These are phyloP conservation scores for Patellifolia procumbens DNA, from an alignment of 179 eudicot genomes.

Conservation along the genomic window DNA sequence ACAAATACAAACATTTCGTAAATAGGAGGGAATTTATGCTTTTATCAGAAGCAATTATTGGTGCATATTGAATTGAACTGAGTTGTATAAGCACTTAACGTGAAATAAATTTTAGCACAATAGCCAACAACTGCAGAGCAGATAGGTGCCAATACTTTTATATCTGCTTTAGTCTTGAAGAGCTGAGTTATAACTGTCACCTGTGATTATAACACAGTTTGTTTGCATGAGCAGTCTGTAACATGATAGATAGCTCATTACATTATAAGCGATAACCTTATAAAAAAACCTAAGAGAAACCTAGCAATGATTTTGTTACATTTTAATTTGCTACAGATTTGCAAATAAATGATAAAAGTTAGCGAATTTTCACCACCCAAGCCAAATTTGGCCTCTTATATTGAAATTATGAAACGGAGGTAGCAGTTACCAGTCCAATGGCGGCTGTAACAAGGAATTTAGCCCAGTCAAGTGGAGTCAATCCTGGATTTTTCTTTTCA, in stretches of 20 bases:
- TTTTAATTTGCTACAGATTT: background rate
- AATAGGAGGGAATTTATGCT: background rate
- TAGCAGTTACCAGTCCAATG: constrained; percentile 76
- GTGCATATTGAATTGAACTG: background rate
- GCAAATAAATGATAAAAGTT: background rate
- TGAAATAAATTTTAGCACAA: constrained; percentile 87
- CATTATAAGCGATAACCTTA: background rate
- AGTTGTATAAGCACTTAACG: constrained; percentile 48
- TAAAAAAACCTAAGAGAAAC: background rate
- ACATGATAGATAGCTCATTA: background rate
- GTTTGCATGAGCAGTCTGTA: constrained; percentile 13
- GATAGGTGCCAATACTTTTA: constrained; percentile 72
- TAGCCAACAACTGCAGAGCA: constrained; percentile 74
- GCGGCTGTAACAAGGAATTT: constrained; percentile 75
- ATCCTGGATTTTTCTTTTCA: constrained; percentile 87
- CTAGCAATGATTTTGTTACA: background rate
- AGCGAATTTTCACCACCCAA: background rate
- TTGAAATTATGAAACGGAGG: constrained; percentile 6
- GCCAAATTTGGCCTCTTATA: background rate
- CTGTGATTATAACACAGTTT: constrained; percentile 36
- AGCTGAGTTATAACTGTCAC: constrained; percentile 70
- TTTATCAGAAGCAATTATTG: background rate
- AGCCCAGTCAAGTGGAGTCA: constrained; percentile 95
- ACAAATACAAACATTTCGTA: background rate
- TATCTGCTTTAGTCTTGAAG: constrained; percentile 62